Conservation (phyloP, 805 yeast genomes). For the Schwanniomyces vanrijiae region DNA sequence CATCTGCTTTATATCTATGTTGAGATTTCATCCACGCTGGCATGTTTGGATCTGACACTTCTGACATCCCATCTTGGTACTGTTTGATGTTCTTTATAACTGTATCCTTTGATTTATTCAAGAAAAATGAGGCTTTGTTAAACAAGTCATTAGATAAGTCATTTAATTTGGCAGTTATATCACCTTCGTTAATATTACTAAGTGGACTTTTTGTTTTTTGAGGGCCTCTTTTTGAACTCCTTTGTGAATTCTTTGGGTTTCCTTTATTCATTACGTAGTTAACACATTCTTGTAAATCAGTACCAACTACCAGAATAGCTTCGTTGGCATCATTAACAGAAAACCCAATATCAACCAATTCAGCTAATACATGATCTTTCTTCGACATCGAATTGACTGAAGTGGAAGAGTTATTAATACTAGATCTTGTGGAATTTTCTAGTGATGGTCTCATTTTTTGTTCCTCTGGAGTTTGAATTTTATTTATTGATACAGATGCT, state of each 20-base stretch:
- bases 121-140: slow-evolving; percentile 57
- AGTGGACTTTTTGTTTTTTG: slow-evolving; percentile 2
- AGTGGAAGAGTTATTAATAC: background rate
- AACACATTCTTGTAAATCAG: slow-evolving; percentile 64
- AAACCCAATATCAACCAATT: slow-evolving; percentile 79
- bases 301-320: slow-evolving; percentile 61
- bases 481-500: background rate
- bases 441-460: background rate
- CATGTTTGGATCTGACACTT: background rate
- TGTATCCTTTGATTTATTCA: slow-evolving; percentile 59
- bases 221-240: background rate
- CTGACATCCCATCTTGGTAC: slow-evolving; percentile 35
- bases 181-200: slow-evolving; percentile 11
- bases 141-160: slow-evolving; percentile 57
- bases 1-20: slow-evolving; percentile 43
- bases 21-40: slow-evolving; percentile 81
- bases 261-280: slow-evolving; percentile 63
- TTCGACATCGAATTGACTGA: slow-evolving; percentile 10
- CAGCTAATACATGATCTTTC: slow-evolving; percentile 58
- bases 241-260: slow-evolving; percentile 28
- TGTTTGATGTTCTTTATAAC: slow-evolving; percentile 63
- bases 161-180: slow-evolving; percentile 37
- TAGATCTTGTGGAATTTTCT: background rate
- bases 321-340: slow-evolving; percentile 55
- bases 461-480: background rate